These are phyloP conservation scores for Hevea brasiliensis DNA, from an alignment of 345 rosid species.

Conservation along the genomic window DNA sequence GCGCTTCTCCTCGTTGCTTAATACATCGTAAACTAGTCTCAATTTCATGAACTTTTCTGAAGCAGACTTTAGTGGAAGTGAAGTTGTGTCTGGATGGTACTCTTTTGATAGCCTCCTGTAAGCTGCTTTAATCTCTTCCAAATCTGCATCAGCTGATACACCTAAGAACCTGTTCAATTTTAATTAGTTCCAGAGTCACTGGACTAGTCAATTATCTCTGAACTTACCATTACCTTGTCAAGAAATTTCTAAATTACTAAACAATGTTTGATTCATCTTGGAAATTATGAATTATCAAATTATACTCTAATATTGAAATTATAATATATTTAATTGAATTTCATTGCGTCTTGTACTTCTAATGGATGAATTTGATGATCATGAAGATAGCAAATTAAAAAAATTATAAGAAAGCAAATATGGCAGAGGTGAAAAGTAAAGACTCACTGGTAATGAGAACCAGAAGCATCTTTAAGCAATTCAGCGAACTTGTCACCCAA, in stretches of 20 bases:
- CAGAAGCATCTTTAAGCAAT: conserved; percentile 67
- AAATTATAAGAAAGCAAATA: too few relatives aligned
- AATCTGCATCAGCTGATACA: conserved; percentile 60
- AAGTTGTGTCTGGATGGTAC: conserved; percentile 93
- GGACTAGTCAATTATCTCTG: too few relatives aligned
- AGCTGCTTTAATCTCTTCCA: conserved; percentile 87
- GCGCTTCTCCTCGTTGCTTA: conserved; percentile 66
- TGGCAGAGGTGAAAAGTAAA: background rate
- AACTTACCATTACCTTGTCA: too few relatives aligned
- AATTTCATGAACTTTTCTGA: conserved; percentile 83
- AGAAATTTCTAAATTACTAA: too few relatives aligned
- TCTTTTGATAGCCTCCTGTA: conserved; percentile 84
- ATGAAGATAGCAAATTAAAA: too few relatives aligned
- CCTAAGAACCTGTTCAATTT: conserved; percentile 65
- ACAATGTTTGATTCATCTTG: too few relatives aligned
- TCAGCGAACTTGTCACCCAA: conserved; percentile 65
- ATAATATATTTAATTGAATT: too few relatives aligned
- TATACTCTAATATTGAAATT: too few relatives aligned
- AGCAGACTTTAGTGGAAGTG: conserved; percentile 78
- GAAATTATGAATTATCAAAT: too few relatives aligned
- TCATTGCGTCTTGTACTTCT: too few relatives aligned
- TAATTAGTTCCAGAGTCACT: too few relatives aligned
- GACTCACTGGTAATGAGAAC: conserved; percentile 90
- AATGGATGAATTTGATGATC: too few relatives aligned
- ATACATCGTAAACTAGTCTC: conserved; percentile 57